Evolutionary conservation across 352 stramenopile genomes (phyloP), one percentile per base, ranked within the genome.

Genomic region (Pythium sukuiense): DNA sequence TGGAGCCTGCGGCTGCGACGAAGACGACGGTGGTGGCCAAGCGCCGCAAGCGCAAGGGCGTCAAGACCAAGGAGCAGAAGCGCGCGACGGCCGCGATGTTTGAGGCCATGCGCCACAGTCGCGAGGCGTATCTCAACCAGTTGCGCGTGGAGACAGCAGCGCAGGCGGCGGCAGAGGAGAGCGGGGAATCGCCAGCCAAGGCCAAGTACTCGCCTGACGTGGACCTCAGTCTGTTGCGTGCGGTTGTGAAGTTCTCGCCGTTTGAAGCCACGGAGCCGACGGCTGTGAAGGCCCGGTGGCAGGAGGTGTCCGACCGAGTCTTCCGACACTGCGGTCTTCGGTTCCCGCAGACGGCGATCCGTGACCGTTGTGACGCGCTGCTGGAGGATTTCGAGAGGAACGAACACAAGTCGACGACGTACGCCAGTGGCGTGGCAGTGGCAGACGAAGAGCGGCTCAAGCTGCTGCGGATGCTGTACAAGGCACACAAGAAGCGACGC

Each of bases 41-140:
- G 61, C 53, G 61, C 12, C 61, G 61, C 39, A 60, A 49, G 14
- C 61, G 61, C n/a, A 67, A 67, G 26, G 61, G 61, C 20, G 61
- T 67, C 53, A 67, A 67, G 54, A 62, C 61, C 27, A 67, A 61
- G 41, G 61, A 67, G n/a, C 50, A 67, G 43, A 67, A 67, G 33
- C 54, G 54, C 20, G 54, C 54, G 35, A 20, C 32, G 48, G 18
- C 49, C 7, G 61, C 39, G 9, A 67, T 67, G 61, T 61, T 61
- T 39, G 61, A 67, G 8, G 61, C 32, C 12, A 20, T 67, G 4
- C 61, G 55, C 9, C 43, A 61, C 29, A 67, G 61, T 39, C 61
- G 61, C 16, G 61, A 67, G 49, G 53, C 60, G 53, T 67, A 67
- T 37, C 3, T 67, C 30, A 61, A 67, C 53, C 61, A 67, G 32